A percentile compares a stretch with the other conserved stretches of the same genome.
These are phyloP conservation scores for Trichoderma harzianum DNA, from an alignment of 2,329 filamentous ascomycete species.

Conservation along the genomic window DNA sequence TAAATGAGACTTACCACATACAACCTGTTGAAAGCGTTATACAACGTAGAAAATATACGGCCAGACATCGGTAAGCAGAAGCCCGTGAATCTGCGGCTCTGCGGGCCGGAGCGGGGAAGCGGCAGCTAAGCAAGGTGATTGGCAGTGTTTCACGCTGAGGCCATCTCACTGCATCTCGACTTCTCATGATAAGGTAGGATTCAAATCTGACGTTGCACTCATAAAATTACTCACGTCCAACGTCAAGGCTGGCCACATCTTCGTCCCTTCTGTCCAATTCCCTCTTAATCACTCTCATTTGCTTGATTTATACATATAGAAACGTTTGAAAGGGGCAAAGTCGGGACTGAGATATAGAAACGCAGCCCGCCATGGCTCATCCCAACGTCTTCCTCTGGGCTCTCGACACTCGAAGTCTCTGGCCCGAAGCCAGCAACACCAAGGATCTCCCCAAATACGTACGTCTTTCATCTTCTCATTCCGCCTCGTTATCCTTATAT, in stretches of 20 bases:
- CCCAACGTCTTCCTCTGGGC: slow-evolving; percentile 54
- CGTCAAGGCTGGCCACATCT: not conserved
- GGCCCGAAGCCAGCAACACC: slow-evolving; percentile 50
- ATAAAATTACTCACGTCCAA: not conserved
- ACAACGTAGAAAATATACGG: not conserved
- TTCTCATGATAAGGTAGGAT: not conserved
- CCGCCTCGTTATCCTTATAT: not conserved
- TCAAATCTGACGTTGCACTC: not conserved
- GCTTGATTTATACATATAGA: not conserved
- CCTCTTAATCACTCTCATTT: not conserved
- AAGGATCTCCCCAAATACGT: slow-evolving; percentile 46
- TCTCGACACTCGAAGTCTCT: slow-evolving; percentile 57
- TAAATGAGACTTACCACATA: not conserved
- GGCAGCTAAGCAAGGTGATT: slow-evolving; percentile 3
- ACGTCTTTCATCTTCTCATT: slow-evolving; percentile 23
- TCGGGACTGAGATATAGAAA: not conserved
- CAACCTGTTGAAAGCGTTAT: too few species aligned
- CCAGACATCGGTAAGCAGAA: not conserved
- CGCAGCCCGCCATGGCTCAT: not conserved
- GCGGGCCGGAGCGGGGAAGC: slow-evolving; percentile 16
- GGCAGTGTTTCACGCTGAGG: not conserved
- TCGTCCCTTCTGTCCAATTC: not conserved
- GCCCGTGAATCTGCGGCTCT: slow-evolving; percentile 2
- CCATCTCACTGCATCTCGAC: slow-evolving; percentile 1
- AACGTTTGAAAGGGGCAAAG: not conserved